phyloP scores from a whole-genome alignment of 768 basidiomycete genomes.

The Pulveroboletus sp. region DNA sequence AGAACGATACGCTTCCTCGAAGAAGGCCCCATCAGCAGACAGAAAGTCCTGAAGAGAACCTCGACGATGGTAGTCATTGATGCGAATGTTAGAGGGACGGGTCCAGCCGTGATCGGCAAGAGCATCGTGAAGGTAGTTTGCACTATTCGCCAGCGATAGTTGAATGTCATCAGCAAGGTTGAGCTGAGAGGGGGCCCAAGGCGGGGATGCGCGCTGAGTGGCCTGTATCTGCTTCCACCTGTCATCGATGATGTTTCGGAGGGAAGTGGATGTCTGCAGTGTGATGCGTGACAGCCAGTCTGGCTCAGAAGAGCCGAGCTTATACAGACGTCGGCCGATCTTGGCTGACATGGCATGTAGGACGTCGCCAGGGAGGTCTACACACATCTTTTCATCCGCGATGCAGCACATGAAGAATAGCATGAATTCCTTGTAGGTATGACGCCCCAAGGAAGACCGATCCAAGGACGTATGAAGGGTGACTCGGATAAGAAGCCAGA shows the following conservation, averaged over 20 bases:
- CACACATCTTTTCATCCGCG: slow-evolving; percentile 18
- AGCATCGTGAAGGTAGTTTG: slow-evolving; percentile 24
- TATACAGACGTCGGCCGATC: slow-evolving; percentile 22
- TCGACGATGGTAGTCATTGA: neutral
- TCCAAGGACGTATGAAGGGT: slow-evolving; percentile 32
- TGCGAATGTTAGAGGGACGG: slow-evolving; percentile 2
- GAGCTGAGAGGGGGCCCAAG: slow-evolving; percentile 30
- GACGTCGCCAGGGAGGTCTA: slow-evolving; percentile 22
- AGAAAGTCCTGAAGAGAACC: slow-evolving; percentile 19
- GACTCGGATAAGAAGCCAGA: slow-evolving; percentile 38
- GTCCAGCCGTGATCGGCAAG: slow-evolving; percentile 1
- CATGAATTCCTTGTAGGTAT: slow-evolving; percentile 49
- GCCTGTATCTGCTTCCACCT: slow-evolving; percentile 35
- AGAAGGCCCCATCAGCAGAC: slow-evolving; percentile 11
- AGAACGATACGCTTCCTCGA: slow-evolving; percentile 6
- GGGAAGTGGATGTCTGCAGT: slow-evolving; percentile 28
- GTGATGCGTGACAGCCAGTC: slow-evolving; percentile 37
- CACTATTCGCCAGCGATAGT: slow-evolving; percentile 32
- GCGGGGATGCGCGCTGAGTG: slow-evolving; percentile 20
- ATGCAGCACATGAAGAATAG: slow-evolving; percentile 35
- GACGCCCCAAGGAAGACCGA: slow-evolving; percentile 1
- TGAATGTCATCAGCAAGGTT: slow-evolving; percentile 29
- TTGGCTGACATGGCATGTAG: slow-evolving; percentile 30
- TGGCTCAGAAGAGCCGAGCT: slow-evolving; percentile 24
- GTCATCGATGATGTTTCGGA: slow-evolving; percentile 22